phyloP scores from a whole-genome alignment of 2,329 filamentous ascomycete genomes.

The Botrytis fabae region DNA sequence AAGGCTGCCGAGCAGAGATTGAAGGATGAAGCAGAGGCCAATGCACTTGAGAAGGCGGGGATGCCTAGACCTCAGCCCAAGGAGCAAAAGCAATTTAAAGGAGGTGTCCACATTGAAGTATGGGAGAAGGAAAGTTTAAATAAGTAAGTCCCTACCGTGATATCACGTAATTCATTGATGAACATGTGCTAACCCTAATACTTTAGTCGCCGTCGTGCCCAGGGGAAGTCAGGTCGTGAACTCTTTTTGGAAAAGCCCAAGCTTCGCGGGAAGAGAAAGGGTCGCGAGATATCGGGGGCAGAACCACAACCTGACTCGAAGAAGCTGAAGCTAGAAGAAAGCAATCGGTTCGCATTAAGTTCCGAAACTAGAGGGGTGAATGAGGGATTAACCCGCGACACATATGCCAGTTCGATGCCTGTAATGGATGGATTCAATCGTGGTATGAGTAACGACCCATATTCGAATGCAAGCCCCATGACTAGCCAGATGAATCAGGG shows the following conservation, averaged over 20 bases:
- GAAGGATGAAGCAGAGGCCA: background rate
- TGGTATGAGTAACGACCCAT: background rate
- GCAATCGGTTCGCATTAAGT: background rate
- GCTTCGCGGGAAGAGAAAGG: background rate
- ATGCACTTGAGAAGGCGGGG: background rate
- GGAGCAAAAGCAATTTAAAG: background rate
- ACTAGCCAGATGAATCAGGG: background rate
- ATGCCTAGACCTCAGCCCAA: background rate
- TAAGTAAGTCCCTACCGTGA: background rate
- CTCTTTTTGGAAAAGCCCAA: background rate
- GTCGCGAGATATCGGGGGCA: background rate
- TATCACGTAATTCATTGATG: background rate
- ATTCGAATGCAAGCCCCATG: background rate
- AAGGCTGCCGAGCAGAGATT: background rate
- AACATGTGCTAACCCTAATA: background rate
- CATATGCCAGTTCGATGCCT: background rate
- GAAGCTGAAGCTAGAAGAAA: background rate
- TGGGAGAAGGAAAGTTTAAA: background rate
- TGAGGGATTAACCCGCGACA: accelerated
- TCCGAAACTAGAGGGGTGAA: too few relatives aligned
- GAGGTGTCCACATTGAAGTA: background rate
- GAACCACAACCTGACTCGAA: background rate
- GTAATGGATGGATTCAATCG: background rate
- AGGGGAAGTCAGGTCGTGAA: background rate
- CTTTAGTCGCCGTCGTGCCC: background rate